Evolutionary conservation across 129 eudicot species (phyloP), one percentile per base, ranked within the genome.

Genomic region (Tagetes patula): DNA sequence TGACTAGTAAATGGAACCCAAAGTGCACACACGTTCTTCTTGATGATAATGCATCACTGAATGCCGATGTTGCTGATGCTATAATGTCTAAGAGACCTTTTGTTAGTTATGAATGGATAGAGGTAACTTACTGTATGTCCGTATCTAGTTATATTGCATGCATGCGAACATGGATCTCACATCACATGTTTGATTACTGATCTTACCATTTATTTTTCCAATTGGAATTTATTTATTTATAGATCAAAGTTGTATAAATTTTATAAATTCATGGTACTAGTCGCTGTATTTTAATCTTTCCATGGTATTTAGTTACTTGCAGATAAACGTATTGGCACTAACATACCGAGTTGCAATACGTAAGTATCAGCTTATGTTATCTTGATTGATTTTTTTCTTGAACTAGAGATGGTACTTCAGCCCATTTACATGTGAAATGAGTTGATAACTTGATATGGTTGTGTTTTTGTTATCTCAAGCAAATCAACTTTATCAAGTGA

Each of bases 1-100:
- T 83, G 37, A 77, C 85, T 73, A 79, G 54, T 32, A 80, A 73
- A 27, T 94, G 99, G 96, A 80, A 79, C 73, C 65, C 54, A 59
- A 80, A 88, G 52, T 90, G 96, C 87, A 87, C 99, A 27, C 96
- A 94, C 86, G 86, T 86, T 48, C 77, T 94, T 54, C 80, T 94
- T 67, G 97, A 86, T 82, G 89, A 88, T 67, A 82, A 62, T 68
- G 76, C 71, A 58, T 80, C 82, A 62, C 53, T 94, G 65, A 86
- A 63, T 47, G 85, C 82, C 49, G 87, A 83, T 60, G 0, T 83
- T 41, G 69, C 85, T 80, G 90, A 90, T 84, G 87, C 96, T 59
- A 77, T 94, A 73, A 77, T 88, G 75, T 84, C 93, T 49, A 85
- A 81, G 76, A 78, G 50, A 43, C 89, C 85, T 56, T 67, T 90